Conservation (phyloP, 2,329 filamentous ascomycete species). For the Alternaria triticimaculans region DNA sequence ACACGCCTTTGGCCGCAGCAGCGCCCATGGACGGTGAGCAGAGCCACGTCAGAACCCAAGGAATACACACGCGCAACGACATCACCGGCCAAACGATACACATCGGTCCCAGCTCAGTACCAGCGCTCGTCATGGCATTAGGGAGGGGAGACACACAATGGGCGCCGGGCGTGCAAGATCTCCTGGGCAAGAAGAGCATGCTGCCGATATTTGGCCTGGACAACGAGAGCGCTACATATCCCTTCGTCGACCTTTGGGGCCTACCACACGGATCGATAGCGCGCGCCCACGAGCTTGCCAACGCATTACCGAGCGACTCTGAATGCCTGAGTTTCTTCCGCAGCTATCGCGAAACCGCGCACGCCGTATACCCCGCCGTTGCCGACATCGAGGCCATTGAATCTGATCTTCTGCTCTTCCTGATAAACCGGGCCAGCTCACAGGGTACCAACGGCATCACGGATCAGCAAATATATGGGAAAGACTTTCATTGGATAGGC, state of each 20-base stretch:
- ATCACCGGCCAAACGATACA: slow-evolving; percentile 67
- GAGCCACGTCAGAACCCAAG: slow-evolving; percentile 58
- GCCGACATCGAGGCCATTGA: slow-evolving; percentile 64
- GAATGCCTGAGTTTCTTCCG: slow-evolving; percentile 65
- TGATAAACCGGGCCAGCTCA: slow-evolving; percentile 58
- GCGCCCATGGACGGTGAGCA: slow-evolving; percentile 47
- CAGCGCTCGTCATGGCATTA: slow-evolving; percentile 64
- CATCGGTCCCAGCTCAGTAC: slow-evolving; percentile 66
- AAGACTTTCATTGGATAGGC: slow-evolving; percentile 65
- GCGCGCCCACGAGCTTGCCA: slow-evolving; percentile 64
- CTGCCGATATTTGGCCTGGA: slow-evolving; percentile 68
- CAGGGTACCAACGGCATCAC: slow-evolving; percentile 54
- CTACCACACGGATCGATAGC: slow-evolving; percentile 64
- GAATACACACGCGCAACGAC: slow-evolving; percentile 66
- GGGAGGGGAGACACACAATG: slow-evolving; percentile 55
- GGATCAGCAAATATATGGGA: slow-evolving; percentile 63
- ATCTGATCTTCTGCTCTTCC: slow-evolving; percentile 59
- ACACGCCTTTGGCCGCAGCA: slow-evolving; percentile 44
- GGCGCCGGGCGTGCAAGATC: slow-evolving; percentile 60
- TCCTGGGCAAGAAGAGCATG: slow-evolving; percentile 65
- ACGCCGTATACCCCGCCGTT: slow-evolving; percentile 67
- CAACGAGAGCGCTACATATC: slow-evolving; percentile 69
- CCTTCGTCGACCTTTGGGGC: slow-evolving; percentile 69
- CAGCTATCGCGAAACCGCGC: slow-evolving; percentile 64
- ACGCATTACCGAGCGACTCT: slow-evolving; percentile 64